These are phyloP conservation scores for Azolla pinnata DNA, from an alignment of 75 land plant species.

Conservation along the genomic window DNA sequence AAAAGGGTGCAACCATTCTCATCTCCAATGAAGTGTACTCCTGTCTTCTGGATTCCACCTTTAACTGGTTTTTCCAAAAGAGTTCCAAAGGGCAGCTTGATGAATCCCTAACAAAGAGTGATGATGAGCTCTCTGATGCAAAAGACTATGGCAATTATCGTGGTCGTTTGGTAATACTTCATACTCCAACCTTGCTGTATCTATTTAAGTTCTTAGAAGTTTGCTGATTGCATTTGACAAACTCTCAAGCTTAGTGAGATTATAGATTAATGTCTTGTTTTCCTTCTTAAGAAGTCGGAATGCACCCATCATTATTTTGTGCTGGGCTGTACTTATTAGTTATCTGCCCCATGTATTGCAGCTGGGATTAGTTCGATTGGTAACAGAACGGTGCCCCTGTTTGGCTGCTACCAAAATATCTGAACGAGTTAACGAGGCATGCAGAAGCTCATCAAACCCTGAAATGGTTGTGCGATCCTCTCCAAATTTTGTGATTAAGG, in stretches of 20 bases:
- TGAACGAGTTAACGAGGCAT: constrained; percentile 35
- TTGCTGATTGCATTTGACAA: no score
- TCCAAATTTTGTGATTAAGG: background rate
- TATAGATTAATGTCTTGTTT: no score
- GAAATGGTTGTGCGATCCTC: background rate
- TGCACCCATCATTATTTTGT: no score
- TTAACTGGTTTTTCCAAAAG: constrained; percentile 3
- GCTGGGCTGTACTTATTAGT: no score
- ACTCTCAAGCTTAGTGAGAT: no score
- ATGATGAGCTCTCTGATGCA: background rate
- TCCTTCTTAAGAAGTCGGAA: no score
- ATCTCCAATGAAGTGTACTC: background rate
- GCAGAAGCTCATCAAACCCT: constrained; percentile 11
- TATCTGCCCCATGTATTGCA: no score
- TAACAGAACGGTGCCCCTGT: constrained; percentile 47
- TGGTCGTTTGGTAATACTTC: constrained; percentile 1
- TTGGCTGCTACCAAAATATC: constrained; percentile 53
- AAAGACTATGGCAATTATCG: constrained; percentile 6
- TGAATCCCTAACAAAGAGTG: background rate
- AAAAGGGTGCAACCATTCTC: background rate
- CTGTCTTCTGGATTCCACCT: background rate
- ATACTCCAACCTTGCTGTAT: no score
- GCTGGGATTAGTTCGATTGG: constrained; percentile 66
- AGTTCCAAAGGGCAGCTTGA: background rate
- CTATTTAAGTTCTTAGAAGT: no score